Evolutionary conservation across 352 stramenopile genomes (phyloP), one percentile per base, ranked within the genome.

Genomic region (Phytophthora constricta): DNA sequence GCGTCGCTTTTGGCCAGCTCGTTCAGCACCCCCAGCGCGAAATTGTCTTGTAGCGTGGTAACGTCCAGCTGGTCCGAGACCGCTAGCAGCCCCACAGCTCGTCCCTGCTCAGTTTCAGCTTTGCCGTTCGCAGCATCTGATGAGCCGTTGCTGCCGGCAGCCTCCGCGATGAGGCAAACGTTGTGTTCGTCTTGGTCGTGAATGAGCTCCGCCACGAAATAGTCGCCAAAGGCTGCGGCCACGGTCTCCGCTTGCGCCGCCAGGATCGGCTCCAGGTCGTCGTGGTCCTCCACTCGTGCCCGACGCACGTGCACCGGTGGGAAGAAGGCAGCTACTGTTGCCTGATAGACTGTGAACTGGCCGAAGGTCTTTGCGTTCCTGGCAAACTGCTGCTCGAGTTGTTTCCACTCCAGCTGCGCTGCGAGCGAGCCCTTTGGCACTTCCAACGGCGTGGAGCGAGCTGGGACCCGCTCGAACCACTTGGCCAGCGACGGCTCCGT

Each of bases 171-270:
- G 11, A 95, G 63, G 34, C 85, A 96, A 17, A 94, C 84, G 56
- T 97, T 97, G 65, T 87, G 71, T 4, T 84, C 76, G 57, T 97
- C 87, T 66, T 98, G 91, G 27, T 87, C 77, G 39, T 94, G 82
- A 59, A 98, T 97, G 42, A 98, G 79, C 53, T 98, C 92, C 1
- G 92, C 93, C 8, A 98, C 70, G 62, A 97, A 98, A 65, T 95
- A 98, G n/a, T 97, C 84, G 13, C 93, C 93, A 55, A 97, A 98
- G 1, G 82, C 72, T 10, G 76, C 72, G 11, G 81, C 72, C 8
- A 98, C 77, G 3, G 75, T 58, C 51, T 90, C 76, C 49, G 80
- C 86, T 58, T 95, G 87, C 10, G 64, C 49, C 17, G 68, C 74
- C 3, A 95, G 62, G 51, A 95, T 90, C 16, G 84, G 85, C 26